These are phyloP conservation scores for Raphanus sativus DNA, from an alignment of 345 rosid genomes.

Conservation along the genomic window DNA sequence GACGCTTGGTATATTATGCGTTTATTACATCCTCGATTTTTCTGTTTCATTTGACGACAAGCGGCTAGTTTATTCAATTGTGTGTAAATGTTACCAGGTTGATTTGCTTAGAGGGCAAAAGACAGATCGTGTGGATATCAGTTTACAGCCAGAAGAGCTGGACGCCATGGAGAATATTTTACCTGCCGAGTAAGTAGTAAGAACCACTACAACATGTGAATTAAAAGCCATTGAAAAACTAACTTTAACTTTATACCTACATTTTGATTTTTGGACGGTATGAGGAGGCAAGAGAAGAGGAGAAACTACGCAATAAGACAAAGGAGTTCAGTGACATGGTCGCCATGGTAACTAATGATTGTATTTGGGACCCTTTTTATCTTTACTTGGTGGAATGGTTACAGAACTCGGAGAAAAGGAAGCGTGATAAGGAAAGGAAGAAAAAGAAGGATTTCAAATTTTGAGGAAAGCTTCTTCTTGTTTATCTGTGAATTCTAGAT, in stretches of 20 bases:
- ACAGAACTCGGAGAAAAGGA: constrained; percentile 94
- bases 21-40: not conserved
- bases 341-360: not conserved
- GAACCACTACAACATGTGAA: not conserved
- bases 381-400: not conserved
- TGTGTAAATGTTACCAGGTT: not conserved
- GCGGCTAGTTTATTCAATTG: not conserved
- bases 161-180: not conserved
- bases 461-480: constrained; percentile 26
- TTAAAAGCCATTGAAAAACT: not conserved
- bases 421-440: constrained; percentile 92
- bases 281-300: not conserved
- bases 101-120: constrained; percentile 69
- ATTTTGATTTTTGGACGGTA: not conserved
- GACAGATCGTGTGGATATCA: constrained; percentile 85
- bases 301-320: not conserved
- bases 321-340: not conserved
- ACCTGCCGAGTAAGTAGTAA: not conserved
- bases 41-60: not conserved
- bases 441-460: constrained; percentile 95
- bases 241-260: too few species aligned
- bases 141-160: constrained; percentile 72
- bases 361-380: not conserved
- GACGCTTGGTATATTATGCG: not conserved
- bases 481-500: not conserved